Conservation (phyloP, 345 rosid species). For the Isatis tinctoria region DNA sequence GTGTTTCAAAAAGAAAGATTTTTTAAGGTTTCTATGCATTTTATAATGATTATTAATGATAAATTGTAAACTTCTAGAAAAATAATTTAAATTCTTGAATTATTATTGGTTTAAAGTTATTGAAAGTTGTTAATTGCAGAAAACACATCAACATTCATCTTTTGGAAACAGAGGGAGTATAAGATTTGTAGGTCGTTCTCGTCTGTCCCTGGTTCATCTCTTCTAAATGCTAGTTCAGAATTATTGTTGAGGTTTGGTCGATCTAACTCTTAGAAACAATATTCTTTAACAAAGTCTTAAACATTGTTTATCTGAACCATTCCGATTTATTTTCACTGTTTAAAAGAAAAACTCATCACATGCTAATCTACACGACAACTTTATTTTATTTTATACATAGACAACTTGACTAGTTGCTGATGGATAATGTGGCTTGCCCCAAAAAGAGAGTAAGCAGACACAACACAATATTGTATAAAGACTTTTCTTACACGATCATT, state of each 20-base stretch:
- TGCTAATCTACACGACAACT: not conserved
- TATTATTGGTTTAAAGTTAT: no score
- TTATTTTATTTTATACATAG: constrained; percentile 1
- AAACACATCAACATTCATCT: no score
- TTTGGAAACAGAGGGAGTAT: no score
- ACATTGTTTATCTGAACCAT: not conserved
- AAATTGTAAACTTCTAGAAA: no score
- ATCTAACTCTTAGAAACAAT: not conserved
- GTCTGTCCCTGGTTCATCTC: no score
- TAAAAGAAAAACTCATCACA: not conserved
- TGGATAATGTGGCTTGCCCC: constrained; percentile 12
- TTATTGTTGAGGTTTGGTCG: not conserved
- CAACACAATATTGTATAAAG: constrained; percentile 1
- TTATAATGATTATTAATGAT: no score
- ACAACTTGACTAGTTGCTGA: constrained; percentile 16
- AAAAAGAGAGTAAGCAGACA: constrained; percentile 9
- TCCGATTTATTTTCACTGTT: not conserved
- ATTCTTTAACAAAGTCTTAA: not conserved
- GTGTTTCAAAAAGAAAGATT: no score
- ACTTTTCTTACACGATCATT: constrained; percentile 8
- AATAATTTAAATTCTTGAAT: no score
- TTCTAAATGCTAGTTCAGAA: not conserved
- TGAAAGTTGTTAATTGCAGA: no score
- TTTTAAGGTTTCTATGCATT: no score
- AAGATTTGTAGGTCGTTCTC: no score